Evolutionary conservation across 176 grass and related monocot species (phyloP), one percentile per base, ranked within the genome.

Genomic region (Poa annua): DNA sequence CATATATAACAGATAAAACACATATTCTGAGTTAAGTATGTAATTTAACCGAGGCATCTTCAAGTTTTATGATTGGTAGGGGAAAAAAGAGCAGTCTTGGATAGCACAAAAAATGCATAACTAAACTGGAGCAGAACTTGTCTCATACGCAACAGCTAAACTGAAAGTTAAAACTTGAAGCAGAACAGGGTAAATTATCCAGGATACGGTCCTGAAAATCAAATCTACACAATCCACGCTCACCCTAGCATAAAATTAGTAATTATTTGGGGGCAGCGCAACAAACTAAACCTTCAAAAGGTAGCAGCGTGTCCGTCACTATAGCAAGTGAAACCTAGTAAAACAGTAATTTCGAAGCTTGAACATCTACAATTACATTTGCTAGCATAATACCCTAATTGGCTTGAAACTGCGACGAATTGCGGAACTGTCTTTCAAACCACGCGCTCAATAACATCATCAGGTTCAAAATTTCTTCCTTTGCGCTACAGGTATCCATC

Each of bases 81-180:
- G 19, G 17, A 73, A 50, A 1, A 33, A 10, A 33, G 4, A 11
- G 47, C 2, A 41, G 3, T 50, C 16, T 4, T 8, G 3, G 69
- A 17, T 24, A 71, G 64, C 41, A 53, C 3, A 34, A 4, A 4
- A 74, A 4, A 14, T 32, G 4, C 59, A 63, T 67, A 86, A 80
- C 26, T 74, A 11, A 35, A 24, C 48, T 5, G 60, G 11, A 34
- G 5, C 15, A n/a, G 50, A 80, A 33, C 7, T 42, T 75, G 57
- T 53, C n/a, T 66, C 62, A 36, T 34, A n/a, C 1, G 2, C 36
- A 48, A 19, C 1, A 85, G 25, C 84, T 36, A 83, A 83, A 75
- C 20, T 65, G 0, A 1, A 24, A 54, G 17, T 10, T 47, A 76
- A 20, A 29, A 36, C 19, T 16, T 66, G 39, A 41, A 38, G 14